phyloP scores from a whole-genome alignment of 805 yeast species.

The Sugiyamaella qingdaonensis region DNA sequence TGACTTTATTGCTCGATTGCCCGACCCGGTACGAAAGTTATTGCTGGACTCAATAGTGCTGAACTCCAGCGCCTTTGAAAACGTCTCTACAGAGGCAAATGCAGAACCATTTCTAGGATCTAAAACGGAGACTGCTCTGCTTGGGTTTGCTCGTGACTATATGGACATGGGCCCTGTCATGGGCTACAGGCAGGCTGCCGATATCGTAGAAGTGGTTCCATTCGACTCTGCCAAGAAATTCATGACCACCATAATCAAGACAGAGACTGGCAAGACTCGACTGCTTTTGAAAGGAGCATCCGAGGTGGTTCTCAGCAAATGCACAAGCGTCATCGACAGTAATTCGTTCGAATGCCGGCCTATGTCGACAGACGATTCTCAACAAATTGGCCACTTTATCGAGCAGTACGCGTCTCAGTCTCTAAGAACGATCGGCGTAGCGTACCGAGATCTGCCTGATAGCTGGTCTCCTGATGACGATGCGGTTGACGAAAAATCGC shows the following conservation, averaged over 20 bases:
- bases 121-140: constrained; percentile 88
- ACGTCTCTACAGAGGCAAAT: constrained; percentile 32
- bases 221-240: constrained; percentile 91
- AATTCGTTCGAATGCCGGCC: constrained; percentile 7
- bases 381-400: constrained; percentile 39
- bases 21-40: constrained; percentile 18
- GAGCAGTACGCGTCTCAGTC: constrained; percentile 70
- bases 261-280: constrained; percentile 39
- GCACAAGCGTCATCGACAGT: constrained; percentile 37
- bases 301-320: constrained; percentile 68
- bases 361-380: constrained; percentile 26
- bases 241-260: constrained; percentile 71
- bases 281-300: constrained; percentile 90
- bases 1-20: constrained; percentile 11
- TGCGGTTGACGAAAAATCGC: constrained; percentile 22
- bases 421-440: constrained; percentile 82
- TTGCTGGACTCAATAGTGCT: constrained; percentile 58
- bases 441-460: constrained; percentile 62
- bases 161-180: constrained; percentile 48
- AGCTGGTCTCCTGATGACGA: constrained; percentile 10
- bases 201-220: constrained; percentile 70
- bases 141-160: constrained; percentile 58
- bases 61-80: constrained; percentile 90
- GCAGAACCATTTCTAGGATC: constrained; percentile 77
- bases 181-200: constrained; percentile 39